These are phyloP conservation scores for Neonothopanus nambi DNA, from an alignment of 1,284 basidiomycete genomes.

Conservation along the genomic window DNA sequence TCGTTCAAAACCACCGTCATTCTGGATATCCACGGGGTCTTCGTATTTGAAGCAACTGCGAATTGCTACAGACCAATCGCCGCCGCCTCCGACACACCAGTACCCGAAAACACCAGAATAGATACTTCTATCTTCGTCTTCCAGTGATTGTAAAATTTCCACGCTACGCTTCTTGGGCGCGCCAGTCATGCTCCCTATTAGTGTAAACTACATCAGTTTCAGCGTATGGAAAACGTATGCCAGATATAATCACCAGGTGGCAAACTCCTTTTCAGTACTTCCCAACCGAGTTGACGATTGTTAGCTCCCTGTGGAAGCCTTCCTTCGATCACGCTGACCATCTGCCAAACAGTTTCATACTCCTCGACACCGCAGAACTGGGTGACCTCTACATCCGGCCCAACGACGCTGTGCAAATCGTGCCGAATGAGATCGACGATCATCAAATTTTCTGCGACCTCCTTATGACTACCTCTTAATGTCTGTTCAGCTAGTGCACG, in stretches of 20 bases:
- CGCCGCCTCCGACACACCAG: slow-evolving; percentile 85
- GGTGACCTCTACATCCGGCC: slow-evolving; percentile 78
- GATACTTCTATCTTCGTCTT: slow-evolving; percentile 70
- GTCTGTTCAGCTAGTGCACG: slow-evolving; percentile 63
- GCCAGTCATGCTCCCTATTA: slow-evolving; percentile 92
- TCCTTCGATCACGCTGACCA: slow-evolving; percentile 93
- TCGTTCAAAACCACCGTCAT: slow-evolving; percentile 39
- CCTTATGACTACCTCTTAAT: slow-evolving; percentile 81
- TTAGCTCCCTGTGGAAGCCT: slow-evolving; percentile 32
- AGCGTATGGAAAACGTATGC: neutral
- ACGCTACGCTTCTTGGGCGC: slow-evolving; percentile 95
- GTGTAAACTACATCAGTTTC: slow-evolving; percentile 1
- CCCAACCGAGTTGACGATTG: slow-evolving; percentile 65
- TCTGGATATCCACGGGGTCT: slow-evolving; percentile 11
- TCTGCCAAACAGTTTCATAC: slow-evolving; percentile 94
- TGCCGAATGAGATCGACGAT: slow-evolving; percentile 97
- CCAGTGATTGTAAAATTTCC: slow-evolving; percentile 84
- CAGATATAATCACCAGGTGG: slow-evolving; percentile 68
- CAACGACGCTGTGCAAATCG: slow-evolving; percentile 80
- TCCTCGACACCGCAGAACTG: slow-evolving; percentile 91
- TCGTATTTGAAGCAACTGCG: slow-evolving; percentile 87
- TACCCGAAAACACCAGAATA: slow-evolving; percentile 98
- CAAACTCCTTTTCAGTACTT: slow-evolving; percentile 77
- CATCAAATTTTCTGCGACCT: slow-evolving; percentile 98
- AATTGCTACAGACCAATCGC: slow-evolving; percentile 96